These are phyloP conservation scores for Colletotrichum sublineola DNA, from an alignment of 2,329 filamentous ascomycete genomes.

Conservation along the genomic window DNA sequence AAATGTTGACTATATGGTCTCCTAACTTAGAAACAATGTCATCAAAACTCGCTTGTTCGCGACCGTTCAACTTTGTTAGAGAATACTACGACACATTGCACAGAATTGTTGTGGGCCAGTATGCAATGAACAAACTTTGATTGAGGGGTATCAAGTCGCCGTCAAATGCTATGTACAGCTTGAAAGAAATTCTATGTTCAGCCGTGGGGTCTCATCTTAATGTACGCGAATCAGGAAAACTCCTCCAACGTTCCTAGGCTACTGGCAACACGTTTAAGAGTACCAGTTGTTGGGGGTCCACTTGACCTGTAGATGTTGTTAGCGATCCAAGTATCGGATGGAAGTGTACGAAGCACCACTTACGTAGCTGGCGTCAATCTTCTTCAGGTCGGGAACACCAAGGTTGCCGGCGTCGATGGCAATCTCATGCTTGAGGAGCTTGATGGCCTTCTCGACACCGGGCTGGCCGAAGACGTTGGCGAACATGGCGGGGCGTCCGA, in stretches of 20 bases:
- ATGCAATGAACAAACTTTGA: not conserved
- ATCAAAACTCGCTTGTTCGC: too few species aligned
- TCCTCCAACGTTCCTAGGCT: not conserved
- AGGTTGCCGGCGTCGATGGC: slow-evolving; percentile 59
- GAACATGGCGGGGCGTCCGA: slow-evolving; percentile 67
- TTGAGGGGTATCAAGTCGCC: slow-evolving; percentile 25
- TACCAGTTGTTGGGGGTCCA: slow-evolving; percentile 50
- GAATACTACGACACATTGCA: too few species aligned
- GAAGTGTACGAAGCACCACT: not conserved
- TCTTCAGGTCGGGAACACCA: slow-evolving; percentile 55
- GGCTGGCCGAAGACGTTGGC: slow-evolving; percentile 64
- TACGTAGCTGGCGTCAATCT: slow-evolving; percentile 48
- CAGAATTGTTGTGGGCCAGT: too few species aligned
- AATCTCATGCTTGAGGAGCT: slow-evolving; percentile 65
- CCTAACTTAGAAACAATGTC: too few species aligned
- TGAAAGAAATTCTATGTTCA: slow-evolving; percentile 30
- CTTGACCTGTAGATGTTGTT: slow-evolving; percentile 44
- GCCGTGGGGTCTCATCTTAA: slow-evolving; percentile 30
- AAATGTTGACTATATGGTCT: too few species aligned
- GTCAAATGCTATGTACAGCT: slow-evolving; percentile 27
- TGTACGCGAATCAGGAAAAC: slow-evolving; percentile 13
- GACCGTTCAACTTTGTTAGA: too few species aligned
- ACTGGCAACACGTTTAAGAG: slow-evolving; percentile 15
- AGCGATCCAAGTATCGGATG: not conserved
- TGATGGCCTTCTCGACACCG: slow-evolving; percentile 60